Percentiles rank a stretch among this genome's conserved stretches.
Evolutionary conservation across 78 protist genomes (phyloP).

Genomic region (Guillardia theta): DNA sequence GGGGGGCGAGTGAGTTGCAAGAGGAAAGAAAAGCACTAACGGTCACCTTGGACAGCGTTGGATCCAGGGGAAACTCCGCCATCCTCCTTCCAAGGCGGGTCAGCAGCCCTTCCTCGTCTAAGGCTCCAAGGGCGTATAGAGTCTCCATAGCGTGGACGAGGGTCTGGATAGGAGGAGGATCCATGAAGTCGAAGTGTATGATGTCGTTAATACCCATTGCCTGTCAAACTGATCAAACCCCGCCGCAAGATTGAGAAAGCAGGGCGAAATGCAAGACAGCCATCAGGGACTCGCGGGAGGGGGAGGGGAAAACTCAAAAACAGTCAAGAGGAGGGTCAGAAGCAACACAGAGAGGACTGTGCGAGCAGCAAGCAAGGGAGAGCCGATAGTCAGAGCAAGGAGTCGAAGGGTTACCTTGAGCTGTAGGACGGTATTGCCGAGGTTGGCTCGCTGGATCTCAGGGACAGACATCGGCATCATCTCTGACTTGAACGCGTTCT

Average conservation of each 20-base stretch:
- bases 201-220: conserved; percentile 93
- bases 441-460: conserved; percentile 99
- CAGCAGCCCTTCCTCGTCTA: conserved; percentile 87
- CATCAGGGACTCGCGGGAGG: no score
- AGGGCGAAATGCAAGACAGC: no score
- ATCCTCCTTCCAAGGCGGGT: conserved; percentile 94
- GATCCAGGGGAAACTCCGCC: conserved; percentile 99
- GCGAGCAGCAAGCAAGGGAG: not conserved
- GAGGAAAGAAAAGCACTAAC: not conserved
- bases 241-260: no score
- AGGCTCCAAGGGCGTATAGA: conserved; percentile 45
- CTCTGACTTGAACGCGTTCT: conserved; percentile 88
- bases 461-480: conserved; percentile 79
- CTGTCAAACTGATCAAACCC: no score
- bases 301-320: no score
- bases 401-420: conserved; percentile 84
- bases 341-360: not conserved
- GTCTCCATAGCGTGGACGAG: conserved; percentile 56
- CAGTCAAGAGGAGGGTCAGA: no score
- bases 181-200: conserved; percentile 97
- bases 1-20: not conserved
- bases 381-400: no score
- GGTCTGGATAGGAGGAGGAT: conserved; percentile 91
- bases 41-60: conserved; percentile 88
- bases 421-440: conserved; percentile 66